A percentile compares a stretch with the other conserved stretches of the same genome.
Conservation (phyloP, 31 red algal species). For the Odonthalia washingtoniensis region DNA sequence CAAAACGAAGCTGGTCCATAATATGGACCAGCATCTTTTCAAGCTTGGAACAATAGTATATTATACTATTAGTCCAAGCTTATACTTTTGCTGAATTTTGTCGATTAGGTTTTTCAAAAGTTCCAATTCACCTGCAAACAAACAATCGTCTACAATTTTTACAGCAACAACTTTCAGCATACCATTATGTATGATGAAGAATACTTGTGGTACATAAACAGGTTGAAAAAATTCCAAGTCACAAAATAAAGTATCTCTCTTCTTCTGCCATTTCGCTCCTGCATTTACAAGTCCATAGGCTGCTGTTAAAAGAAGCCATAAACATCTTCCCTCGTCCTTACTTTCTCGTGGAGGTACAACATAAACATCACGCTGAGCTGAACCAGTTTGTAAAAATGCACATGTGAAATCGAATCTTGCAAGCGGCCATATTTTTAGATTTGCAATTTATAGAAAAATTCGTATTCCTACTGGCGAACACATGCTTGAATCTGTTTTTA, state of each 20-base stretch:
- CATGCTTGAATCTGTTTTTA: constrained; percentile 32
- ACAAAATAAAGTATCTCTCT: background rate
- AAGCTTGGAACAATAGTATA: no score
- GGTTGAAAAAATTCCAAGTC: background rate
- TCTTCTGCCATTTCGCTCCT: constrained; percentile 39
- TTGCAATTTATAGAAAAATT: constrained; percentile 12
- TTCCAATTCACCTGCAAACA: background rate
- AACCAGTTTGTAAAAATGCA: constrained; percentile 16
- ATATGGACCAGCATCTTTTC: background rate
- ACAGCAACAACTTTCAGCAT: background rate
- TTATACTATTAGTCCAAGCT: constrained; percentile 10
- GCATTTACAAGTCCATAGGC: constrained; percentile 37
- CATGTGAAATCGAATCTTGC: constrained; percentile 25
- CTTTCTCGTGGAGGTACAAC: constrained; percentile 29
- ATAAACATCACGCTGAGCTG: background rate
- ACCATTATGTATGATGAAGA: background rate
- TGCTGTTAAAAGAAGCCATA: no score
- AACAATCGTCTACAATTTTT: constrained; percentile 31
- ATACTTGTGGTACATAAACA: constrained; percentile 10
- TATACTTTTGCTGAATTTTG: background rate
- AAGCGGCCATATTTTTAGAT: background rate
- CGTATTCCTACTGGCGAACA: constrained; percentile 32
- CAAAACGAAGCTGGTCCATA: background rate
- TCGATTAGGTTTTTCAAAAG: background rate
- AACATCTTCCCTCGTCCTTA: background rate